Evolutionary conservation across 2,329 filamentous ascomycete species (phyloP).

Genomic region (Boeremia exigua): DNA sequence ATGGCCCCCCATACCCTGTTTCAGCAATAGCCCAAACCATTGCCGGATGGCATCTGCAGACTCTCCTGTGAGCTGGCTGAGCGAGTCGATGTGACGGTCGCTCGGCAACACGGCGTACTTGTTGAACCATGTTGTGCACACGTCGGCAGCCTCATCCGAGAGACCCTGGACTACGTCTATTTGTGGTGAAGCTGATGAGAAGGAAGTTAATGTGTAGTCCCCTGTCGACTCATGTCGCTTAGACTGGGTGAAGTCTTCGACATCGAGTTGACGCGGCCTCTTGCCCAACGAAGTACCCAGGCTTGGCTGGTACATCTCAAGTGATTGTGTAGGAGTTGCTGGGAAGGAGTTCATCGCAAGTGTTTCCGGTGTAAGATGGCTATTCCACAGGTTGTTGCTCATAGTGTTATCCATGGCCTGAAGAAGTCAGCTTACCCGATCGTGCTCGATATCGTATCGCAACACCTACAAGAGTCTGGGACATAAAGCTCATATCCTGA

Average conservation of each 20-base stretch:
- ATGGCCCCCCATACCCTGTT: conserved; percentile 45
- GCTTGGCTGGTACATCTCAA: conserved; percentile 32
- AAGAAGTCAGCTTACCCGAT: conserved; percentile 13
- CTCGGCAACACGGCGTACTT: conserved; percentile 47
- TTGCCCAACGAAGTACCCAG: conserved; percentile 32
- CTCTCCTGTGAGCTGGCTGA: conserved; percentile 46
- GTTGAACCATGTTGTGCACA: conserved; percentile 48
- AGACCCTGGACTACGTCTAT: conserved; percentile 28
- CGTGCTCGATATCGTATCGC: not conserved
- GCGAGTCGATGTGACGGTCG: conserved; percentile 44
- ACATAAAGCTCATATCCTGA: conserved; percentile 33
- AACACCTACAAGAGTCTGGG: conserved; percentile 39
- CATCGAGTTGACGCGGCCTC: conserved; percentile 39
- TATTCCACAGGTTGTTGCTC: conserved; percentile 32
- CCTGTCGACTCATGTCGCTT: conserved; percentile 39
- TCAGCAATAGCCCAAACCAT: conserved; percentile 46
- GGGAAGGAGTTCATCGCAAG: conserved; percentile 31
- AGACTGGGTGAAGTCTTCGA: conserved; percentile 40
- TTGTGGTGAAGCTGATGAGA: conserved; percentile 24
- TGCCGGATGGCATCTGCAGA: conserved; percentile 40
- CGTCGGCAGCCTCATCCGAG: conserved; percentile 45
- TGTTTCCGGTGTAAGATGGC: conserved; percentile 31
- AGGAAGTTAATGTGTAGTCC: conserved; percentile 36
- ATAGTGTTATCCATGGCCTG: conserved; percentile 45
- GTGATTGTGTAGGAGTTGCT: conserved; percentile 34